Conservation (phyloP, 371 early-diverging fungal genomes). For the Neoconidiobolus thromboides region DNA sequence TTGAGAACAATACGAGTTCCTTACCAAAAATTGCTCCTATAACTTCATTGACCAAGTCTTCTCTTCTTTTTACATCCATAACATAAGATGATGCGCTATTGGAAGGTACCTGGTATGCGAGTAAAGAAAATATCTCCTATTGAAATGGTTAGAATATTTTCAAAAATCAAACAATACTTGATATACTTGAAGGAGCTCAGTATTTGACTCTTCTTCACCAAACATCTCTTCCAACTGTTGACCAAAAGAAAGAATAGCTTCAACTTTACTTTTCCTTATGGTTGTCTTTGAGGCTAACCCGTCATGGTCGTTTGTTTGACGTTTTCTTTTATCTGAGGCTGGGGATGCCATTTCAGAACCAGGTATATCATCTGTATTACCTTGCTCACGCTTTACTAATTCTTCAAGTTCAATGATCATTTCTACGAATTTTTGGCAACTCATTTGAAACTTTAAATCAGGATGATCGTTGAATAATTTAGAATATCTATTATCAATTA, state of each 20-base stretch:
- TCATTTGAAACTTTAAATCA: constrained; percentile 44
- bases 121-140: constrained; percentile 45
- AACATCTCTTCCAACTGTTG: neutral
- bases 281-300: constrained; percentile 1
- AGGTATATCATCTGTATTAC: constrained; percentile 14
- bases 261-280: neutral
- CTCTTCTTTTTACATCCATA: constrained; percentile 22
- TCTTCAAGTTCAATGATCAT: constrained; percentile 19
- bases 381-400: constrained; percentile 2
- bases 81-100: constrained; percentile 29
- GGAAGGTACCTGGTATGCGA: constrained; percentile 50
- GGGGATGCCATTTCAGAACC: neutral
- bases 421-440: constrained; percentile 70
- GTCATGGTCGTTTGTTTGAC: neutral
- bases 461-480: constrained; percentile 28
- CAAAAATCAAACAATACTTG: neutral
- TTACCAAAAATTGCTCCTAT: constrained; percentile 50
- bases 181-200: no score
- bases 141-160: neutral
- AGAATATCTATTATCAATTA: constrained; percentile 38
- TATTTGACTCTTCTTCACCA: no score
- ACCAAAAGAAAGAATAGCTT: neutral
- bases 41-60: constrained; percentile 41
- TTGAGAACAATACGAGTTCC: neutral
- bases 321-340: neutral